phyloP scores from a whole-genome alignment of 23 red algal species.

The Cyanidiococcus yangmingshanensis region DNA sequence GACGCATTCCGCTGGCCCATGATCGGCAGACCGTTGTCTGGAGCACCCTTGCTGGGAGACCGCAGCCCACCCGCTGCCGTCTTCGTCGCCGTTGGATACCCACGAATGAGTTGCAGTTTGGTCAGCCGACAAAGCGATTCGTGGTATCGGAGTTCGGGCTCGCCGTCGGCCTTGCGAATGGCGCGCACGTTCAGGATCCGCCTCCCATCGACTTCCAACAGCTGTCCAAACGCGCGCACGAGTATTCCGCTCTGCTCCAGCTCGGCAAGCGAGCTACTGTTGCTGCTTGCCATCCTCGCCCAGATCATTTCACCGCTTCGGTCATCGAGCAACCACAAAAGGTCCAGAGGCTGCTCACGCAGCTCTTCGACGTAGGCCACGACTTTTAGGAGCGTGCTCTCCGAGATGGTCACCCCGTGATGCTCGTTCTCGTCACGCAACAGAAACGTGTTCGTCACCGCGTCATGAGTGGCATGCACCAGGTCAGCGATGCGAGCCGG shows the following conservation, averaged over 20 bases:
- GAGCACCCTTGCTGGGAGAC: not conserved
- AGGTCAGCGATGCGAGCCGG: constrained; percentile 1
- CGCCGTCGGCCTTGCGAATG: constrained; percentile 4
- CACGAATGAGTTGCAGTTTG: constrained; percentile 2
- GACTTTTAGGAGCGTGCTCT: not conserved
- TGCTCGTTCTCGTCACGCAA: constrained; percentile 1
- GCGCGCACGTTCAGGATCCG: constrained; percentile 17
- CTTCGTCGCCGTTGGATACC: not conserved
- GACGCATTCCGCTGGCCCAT: not conserved
- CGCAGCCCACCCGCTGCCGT: not conserved
- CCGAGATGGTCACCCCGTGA: not conserved
- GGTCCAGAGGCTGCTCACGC: constrained; percentile 1
- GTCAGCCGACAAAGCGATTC: constrained; percentile 1
- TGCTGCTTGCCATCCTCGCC: not conserved
- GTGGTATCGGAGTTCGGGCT: not conserved
- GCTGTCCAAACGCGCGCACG: not conserved
- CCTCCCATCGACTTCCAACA: constrained; percentile 1
- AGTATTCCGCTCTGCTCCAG: constrained; percentile 1
- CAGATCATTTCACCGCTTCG: constrained; percentile 6
- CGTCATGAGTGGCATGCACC: constrained; percentile 2
- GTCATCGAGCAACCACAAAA: constrained; percentile 8
- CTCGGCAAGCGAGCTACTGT: not conserved
- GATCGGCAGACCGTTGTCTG: not conserved
- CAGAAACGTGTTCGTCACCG: constrained; percentile 13
- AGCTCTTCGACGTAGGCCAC: constrained; percentile 2